Conservation (phyloP, 352 stramenopile species). For the Phytophthora aleatoria region DNA sequence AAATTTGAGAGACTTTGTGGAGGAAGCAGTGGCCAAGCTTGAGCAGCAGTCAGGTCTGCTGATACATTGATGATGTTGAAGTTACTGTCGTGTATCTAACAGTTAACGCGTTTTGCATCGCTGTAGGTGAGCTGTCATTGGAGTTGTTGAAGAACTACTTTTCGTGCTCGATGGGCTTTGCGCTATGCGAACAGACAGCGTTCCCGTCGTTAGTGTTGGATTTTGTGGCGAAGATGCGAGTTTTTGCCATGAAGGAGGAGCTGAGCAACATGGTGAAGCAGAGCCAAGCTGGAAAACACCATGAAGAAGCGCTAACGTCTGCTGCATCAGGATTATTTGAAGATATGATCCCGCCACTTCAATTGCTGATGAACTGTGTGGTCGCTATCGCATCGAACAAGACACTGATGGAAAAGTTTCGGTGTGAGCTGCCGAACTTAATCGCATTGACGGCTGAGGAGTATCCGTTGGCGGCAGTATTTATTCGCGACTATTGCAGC, state of each 20-base stretch:
- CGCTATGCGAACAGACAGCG: conserved; percentile 70
- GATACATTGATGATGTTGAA: not conserved
- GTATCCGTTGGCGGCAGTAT: conserved; percentile 52
- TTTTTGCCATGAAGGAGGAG: conserved; percentile 54
- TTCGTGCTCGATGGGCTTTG: conserved; percentile 37
- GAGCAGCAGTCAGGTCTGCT: conserved; percentile 37
- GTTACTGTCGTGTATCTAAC: conserved; percentile 29
- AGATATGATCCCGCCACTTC: conserved; percentile 41
- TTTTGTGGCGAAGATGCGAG: conserved; percentile 60
- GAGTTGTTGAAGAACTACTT: conserved; percentile 61
- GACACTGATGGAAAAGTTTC: conserved; percentile 62
- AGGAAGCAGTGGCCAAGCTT: conserved; percentile 46
- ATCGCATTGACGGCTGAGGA: conserved; percentile 66
- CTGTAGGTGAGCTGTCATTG: conserved; percentile 44
- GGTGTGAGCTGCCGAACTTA: conserved; percentile 74
- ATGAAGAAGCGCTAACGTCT: not conserved
- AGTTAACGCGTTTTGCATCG: not conserved
- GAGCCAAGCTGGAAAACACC: not conserved
- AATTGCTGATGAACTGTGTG: conserved; percentile 69
- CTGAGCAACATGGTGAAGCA: conserved; percentile 31
- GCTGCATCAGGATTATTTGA: conserved; percentile 1
- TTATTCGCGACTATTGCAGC: conserved; percentile 53
- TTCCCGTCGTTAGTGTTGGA: conserved; percentile 74
- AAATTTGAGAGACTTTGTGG: conserved; percentile 50
- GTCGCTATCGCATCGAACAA: conserved; percentile 56